phyloP scores from a whole-genome alignment of 163 green algal genomes.

The Chlamydomonas reinhardtii region DNA sequence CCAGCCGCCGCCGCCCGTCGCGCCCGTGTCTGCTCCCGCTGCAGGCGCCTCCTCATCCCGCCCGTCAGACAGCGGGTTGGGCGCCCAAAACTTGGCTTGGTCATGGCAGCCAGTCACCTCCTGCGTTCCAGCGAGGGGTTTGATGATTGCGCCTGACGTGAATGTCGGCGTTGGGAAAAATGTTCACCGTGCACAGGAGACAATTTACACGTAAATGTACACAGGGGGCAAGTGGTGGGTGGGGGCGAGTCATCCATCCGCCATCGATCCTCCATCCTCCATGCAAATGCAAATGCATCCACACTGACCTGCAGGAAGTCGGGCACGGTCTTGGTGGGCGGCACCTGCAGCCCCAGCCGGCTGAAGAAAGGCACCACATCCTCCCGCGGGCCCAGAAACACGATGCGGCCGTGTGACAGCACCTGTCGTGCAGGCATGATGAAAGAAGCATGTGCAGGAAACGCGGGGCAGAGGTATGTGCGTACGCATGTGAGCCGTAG shows the following conservation, averaged over 20 bases:
- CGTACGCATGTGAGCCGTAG: no score
- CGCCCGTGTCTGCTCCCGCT: not conserved
- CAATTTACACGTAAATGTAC: no score
- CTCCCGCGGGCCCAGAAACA: conserved; percentile 52
- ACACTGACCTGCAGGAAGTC: conserved; percentile 39
- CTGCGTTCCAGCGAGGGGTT: not conserved
- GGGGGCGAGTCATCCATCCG: no score
- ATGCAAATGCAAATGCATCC: not conserved
- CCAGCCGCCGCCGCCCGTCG: not conserved
- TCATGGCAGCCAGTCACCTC: conserved; percentile 18
- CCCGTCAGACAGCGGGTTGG: not conserved
- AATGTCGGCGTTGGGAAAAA: no score
- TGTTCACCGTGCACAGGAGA: no score
- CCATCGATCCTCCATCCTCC: no score
- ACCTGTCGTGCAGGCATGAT: not conserved
- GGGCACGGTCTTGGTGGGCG: conserved; percentile 32
- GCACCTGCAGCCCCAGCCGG: conserved; percentile 44
- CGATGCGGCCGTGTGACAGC: conserved; percentile 32
- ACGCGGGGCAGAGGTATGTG: no score
- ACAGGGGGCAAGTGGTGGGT: no score
- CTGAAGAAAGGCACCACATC: conserved; percentile 46
- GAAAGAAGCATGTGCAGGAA: no score
- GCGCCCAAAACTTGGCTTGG: not conserved
- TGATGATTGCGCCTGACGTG: no score
- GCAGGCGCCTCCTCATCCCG: not conserved